Percentiles rank a stretch among this genome's conserved stretches.
Evolutionary conservation across 2,329 filamentous ascomycete genomes (phyloP).

Genomic region (Penicillium sumatraense): DNA sequence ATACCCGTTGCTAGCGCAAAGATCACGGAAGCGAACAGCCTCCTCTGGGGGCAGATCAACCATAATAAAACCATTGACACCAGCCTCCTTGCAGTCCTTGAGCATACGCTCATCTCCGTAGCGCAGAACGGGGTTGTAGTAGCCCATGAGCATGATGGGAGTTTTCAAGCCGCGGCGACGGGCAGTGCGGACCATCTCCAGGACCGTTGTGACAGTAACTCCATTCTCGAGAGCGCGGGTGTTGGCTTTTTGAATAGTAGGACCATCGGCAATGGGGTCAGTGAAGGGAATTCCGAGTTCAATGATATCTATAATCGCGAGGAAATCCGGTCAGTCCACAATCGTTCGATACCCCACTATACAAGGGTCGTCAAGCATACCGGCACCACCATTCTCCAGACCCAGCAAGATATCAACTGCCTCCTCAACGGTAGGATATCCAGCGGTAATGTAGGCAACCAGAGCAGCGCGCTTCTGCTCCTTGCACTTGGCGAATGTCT

Average conservation of each 20-base stretch:
- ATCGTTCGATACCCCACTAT: constrained; percentile 8
- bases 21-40: constrained; percentile 70
- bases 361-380: constrained; percentile 52
- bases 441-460: constrained; percentile 95
- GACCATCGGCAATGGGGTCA: constrained; percentile 96
- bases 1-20: constrained; percentile 40
- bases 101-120: constrained; percentile 93
- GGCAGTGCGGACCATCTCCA: constrained; percentile 83
- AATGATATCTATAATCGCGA: constrained; percentile 72
- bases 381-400: constrained; percentile 90
- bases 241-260: constrained; percentile 95
- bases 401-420: constrained; percentile 83
- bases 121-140: constrained; percentile 94
- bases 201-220: constrained; percentile 77
- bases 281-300: constrained; percentile 97
- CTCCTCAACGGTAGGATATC: constrained; percentile 80
- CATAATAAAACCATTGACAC: constrained; percentile 95
- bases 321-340: constrained; percentile 9
- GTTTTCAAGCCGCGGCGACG: constrained; percentile 75
- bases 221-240: constrained; percentile 87
- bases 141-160: constrained; percentile 94
- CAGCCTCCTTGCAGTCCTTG: constrained; percentile 78
- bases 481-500: constrained; percentile 62
- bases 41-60: constrained; percentile 96
- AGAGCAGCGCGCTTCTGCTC: constrained; percentile 72